These are phyloP conservation scores for Vachellia collinsii DNA, from an alignment of 306 rosid species.

Conservation along the genomic window DNA sequence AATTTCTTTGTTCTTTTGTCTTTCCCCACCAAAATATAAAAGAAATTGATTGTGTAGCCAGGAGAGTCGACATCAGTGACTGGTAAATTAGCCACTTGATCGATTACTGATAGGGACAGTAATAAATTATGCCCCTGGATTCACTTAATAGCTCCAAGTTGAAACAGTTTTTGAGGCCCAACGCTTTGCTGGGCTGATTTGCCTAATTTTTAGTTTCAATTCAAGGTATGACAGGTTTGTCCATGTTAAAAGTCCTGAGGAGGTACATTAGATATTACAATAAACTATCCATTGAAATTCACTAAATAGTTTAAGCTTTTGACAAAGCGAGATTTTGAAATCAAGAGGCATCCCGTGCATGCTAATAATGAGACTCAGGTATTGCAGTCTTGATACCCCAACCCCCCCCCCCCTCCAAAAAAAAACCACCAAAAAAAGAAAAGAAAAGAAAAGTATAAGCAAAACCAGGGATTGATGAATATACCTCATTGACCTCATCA, in stretches of 20 bases:
- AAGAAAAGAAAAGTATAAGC: not conserved
- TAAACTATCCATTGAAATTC: not conserved
- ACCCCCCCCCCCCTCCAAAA: not conserved
- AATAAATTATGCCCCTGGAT: not conserved
- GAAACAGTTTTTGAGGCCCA: not conserved
- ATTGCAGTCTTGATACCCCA: not conserved
- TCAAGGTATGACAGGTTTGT: not conserved
- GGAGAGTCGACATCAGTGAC: not conserved
- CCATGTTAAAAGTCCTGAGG: not conserved
- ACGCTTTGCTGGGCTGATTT: not conserved
- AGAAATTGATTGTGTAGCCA: not conserved
- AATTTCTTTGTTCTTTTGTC: not conserved
- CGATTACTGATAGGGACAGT: not conserved
- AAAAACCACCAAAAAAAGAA: not conserved
- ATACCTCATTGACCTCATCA: conserved; percentile 95
- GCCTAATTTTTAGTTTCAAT: not conserved
- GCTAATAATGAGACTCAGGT: not conserved
- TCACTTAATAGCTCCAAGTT: not conserved
- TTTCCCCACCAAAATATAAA: not conserved
- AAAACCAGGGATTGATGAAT: conserved; percentile 35
- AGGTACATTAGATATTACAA: not conserved
- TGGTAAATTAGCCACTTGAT: not conserved
- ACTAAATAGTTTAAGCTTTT: not conserved
- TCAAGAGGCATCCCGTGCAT: not conserved
- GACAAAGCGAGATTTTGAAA: not conserved